Conservation (phyloP, 352 stramenopile species). For the Phytophthora tubulina region DNA sequence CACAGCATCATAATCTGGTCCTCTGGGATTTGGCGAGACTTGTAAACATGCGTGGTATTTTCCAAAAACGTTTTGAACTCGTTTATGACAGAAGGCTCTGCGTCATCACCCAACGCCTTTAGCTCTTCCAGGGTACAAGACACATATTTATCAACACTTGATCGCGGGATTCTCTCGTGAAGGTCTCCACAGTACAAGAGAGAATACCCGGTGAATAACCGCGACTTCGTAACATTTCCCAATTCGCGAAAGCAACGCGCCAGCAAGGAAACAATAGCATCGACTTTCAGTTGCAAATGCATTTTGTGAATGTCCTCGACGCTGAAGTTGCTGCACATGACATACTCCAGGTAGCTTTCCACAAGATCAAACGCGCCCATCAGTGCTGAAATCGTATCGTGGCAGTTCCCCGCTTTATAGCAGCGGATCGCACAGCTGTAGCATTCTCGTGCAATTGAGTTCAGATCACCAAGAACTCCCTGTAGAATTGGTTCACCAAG, state of each 20-base stretch:
- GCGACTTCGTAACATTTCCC: constrained; percentile 38
- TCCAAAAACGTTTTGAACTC: constrained; percentile 52
- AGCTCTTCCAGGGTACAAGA: constrained; percentile 57
- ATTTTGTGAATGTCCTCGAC: constrained; percentile 45
- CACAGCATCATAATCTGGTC: constrained; percentile 36
- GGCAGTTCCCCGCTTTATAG: constrained; percentile 59
- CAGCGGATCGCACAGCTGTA: constrained; percentile 61
- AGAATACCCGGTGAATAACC: constrained; percentile 54
- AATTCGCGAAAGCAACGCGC: constrained; percentile 64
- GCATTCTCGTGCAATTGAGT: constrained; percentile 67
- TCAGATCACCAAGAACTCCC: constrained; percentile 62
- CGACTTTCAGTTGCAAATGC: constrained; percentile 63
- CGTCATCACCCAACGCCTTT: background rate
- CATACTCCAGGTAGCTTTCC: constrained; percentile 70
- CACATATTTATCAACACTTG: constrained; percentile 63
- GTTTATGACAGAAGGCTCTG: constrained; percentile 6
- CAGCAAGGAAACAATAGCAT: constrained; percentile 67
- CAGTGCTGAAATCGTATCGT: constrained; percentile 53
- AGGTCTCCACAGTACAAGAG: constrained; percentile 64
- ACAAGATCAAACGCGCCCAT: constrained; percentile 56
- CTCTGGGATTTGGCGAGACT: constrained; percentile 42
- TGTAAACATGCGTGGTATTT: constrained; percentile 46
- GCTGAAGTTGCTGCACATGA: constrained; percentile 59
- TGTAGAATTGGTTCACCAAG: constrained; percentile 39
- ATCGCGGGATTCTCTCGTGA: constrained; percentile 29